These are phyloP conservation scores for Cladosporium phlei DNA, from an alignment of 2,329 filamentous ascomycete species.

Conservation along the genomic window DNA sequence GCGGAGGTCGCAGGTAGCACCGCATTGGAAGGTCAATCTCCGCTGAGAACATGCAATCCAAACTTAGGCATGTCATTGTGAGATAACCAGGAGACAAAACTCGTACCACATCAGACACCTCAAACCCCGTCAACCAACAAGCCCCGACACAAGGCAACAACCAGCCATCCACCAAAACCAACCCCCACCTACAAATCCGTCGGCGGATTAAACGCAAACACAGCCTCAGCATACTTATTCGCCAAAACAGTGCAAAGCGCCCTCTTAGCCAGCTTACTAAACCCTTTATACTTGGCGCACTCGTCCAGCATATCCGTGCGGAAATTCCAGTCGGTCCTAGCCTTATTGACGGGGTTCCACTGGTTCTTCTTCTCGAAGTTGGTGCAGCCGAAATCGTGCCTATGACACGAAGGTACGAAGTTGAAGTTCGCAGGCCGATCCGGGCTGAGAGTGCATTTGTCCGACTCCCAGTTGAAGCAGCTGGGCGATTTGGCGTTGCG, in stretches of 20 bases:
- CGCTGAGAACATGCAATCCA: too few species aligned
- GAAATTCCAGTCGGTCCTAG: background rate
- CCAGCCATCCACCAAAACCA: background rate
- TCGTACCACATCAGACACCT: background rate
- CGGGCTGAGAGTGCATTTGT: background rate
- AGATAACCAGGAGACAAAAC: too few species aligned
- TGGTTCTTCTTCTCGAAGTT: constrained; percentile 1
- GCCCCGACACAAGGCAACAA: background rate
- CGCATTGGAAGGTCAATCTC: too few species aligned
- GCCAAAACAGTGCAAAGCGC: background rate
- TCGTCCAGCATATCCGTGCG: background rate
- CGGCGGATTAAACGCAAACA: constrained; percentile 2
- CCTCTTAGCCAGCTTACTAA: constrained; percentile 2
- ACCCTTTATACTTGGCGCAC: background rate
- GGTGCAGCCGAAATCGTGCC: constrained; percentile 4
- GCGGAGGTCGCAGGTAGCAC: too few species aligned
- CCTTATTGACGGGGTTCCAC: constrained; percentile 4
- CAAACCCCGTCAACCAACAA: background rate
- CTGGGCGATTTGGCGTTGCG: constrained; percentile 2
- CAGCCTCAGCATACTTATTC: background rate
- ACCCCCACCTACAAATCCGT: constrained; percentile 1
- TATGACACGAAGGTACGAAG: constrained; percentile 4
- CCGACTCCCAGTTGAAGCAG: constrained; percentile 9
- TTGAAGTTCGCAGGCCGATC: constrained; percentile 1
- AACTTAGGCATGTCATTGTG: too few species aligned